A percentile compares a stretch with the other conserved stretches of the same genome.
Evolutionary conservation across 441 rosid species (phyloP).

Genomic region (Aquilaria agallochum): DNA sequence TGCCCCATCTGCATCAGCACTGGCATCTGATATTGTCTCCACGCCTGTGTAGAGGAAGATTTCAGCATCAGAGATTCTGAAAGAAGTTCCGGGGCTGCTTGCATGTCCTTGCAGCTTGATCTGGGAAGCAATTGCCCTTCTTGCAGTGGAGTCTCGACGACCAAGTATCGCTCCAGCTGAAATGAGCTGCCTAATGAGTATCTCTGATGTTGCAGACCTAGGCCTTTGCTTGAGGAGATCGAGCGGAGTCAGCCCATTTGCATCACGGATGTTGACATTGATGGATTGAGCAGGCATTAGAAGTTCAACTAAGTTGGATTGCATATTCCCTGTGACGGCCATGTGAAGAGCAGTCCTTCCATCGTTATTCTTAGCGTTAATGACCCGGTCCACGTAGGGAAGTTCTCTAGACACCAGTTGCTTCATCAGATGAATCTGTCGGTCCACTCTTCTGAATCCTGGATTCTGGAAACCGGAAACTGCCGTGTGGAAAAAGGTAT

Average conservation of each 20-base stretch:
- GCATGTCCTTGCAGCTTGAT: constrained; percentile 68
- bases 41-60: constrained; percentile 64
- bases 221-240: constrained; percentile 82
- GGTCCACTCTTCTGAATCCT: constrained; percentile 72
- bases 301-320: constrained; percentile 69
- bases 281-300: constrained; percentile 74
- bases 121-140: constrained; percentile 75
- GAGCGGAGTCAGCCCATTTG: constrained; percentile 80
- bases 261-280: constrained; percentile 59
- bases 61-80: constrained; percentile 69
- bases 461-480: constrained; percentile 79
- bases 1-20: constrained; percentile 32
- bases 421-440: constrained; percentile 80
- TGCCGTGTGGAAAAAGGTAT: constrained; percentile 76
- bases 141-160: constrained; percentile 52
- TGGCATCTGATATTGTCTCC: constrained; percentile 44
- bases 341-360: constrained; percentile 83
- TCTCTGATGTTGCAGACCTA: constrained; percentile 70
- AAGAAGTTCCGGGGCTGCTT: constrained; percentile 85
- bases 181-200: constrained; percentile 63
- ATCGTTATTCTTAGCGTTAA: constrained; percentile 63
- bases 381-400: constrained; percentile 35
- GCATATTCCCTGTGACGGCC: constrained; percentile 78
- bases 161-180: constrained; percentile 87
- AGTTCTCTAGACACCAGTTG: constrained; percentile 37